Evolutionary conservation across 228 moss, liverwort and hornwort genomes (phyloP), one percentile per base, ranked within the genome.

Genomic region (Sphagnum magellanicum): DNA sequence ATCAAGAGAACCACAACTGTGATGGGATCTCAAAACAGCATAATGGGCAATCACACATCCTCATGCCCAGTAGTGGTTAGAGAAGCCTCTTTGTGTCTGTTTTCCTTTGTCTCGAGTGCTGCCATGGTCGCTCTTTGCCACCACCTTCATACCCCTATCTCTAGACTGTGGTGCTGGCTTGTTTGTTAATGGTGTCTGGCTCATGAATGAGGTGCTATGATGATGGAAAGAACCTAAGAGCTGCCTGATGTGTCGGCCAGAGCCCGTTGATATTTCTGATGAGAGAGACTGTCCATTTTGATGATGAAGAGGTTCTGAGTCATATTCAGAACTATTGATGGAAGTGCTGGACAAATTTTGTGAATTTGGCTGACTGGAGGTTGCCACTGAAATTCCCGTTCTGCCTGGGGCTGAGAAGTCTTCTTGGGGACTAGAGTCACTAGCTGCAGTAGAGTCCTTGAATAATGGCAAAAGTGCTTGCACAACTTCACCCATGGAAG

Each of bases 151-250:
- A 62, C 76, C 75, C 71, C 83, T 76, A 48, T 78, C 67, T 76
- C 77, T 90, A 53, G 87, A 89, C 93, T 89, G 90, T 48, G 87
- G 83, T 59, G 89, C 81, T 71, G 91, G 85, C 67, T 78, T 85
- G 63, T 81, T 81, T 69, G 83, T 83, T 15, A 85, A 78, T 3
- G 32, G 32, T 15, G 89, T 89, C 68, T 87, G 88, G 59, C 90
- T 75, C 57, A 90, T 90, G 66, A 90, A 90, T 49, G 93, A 93
- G 66, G 79, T 83, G 68, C 90, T 91, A 51, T 89, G 87, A 50
- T 84, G 88, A 67, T 83, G 81, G 65, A 91, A 89, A 16, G 91
- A 93, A 58, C 80, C 83, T 16, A 85, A 85, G 16, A 82, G 79
- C 67, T 82, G 89, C 77, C 85, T 79, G 51, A 72, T 67, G 53